phyloP scores from a whole-genome alignment of 2,329 filamentous ascomycete species.

The Trichoderma afroharzianum region DNA sequence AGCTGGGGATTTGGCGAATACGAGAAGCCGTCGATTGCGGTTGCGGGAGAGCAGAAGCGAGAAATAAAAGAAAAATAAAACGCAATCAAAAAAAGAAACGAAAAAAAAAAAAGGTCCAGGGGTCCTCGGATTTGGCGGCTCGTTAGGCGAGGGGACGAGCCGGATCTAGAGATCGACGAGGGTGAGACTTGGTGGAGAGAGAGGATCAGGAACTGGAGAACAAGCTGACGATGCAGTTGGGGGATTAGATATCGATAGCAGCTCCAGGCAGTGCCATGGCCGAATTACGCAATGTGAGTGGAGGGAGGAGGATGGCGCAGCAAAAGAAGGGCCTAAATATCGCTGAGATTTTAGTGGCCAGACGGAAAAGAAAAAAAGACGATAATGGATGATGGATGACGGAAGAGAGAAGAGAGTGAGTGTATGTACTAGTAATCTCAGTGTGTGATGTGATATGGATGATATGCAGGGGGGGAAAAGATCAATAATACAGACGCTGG shows the following conservation, averaged over 20 bases:
- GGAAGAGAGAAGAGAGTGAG: background rate
- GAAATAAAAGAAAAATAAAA: background rate
- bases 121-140: constrained; percentile 9
- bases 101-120: background rate
- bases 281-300: constrained; percentile 5
- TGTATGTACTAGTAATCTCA: background rate
- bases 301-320: constrained; percentile 5
- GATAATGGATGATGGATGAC: background rate
- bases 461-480: background rate
- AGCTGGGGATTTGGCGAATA: constrained; percentile 9
- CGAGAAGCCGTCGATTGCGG: background rate
- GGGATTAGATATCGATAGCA: constrained; percentile 11
- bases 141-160: constrained; percentile 4
- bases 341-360: background rate
- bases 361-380: background rate
- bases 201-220: background rate
- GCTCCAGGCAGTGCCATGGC: background rate
- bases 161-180: constrained; percentile 14
- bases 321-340: background rate
- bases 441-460: background rate
- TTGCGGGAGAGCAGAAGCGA: background rate
- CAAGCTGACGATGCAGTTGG: background rate
- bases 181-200: constrained; percentile 13
- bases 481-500: background rate
- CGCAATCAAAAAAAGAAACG: background rate